Evolutionary conservation across 1,139 yeast genomes (phyloP).

Genomic region (Kodamaea plutei): DNA sequence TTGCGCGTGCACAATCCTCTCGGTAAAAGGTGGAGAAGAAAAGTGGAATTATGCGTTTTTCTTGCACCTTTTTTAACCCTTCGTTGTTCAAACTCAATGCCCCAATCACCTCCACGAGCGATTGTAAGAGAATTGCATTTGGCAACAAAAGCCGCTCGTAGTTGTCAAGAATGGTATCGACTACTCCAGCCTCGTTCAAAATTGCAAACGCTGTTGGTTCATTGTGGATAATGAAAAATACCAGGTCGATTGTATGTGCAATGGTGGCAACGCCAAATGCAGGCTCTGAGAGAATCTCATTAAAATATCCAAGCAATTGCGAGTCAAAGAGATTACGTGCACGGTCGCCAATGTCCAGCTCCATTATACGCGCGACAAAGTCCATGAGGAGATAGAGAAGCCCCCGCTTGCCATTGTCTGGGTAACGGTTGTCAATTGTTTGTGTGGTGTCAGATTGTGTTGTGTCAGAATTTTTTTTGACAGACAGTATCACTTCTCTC

Average conservation of each 20-base stretch:
- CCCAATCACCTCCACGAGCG: constrained; percentile 75
- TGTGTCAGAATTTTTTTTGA: too few species aligned
- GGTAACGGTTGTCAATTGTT: neutral
- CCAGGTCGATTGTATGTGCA: constrained; percentile 60
- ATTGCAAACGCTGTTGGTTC: constrained; percentile 90
- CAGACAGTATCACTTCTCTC: too few species aligned
- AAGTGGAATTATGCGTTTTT: constrained; percentile 41
- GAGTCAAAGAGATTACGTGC: constrained; percentile 85
- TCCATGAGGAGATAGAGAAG: constrained; percentile 37
- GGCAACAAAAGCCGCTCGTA: constrained; percentile 52
- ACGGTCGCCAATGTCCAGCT: constrained; percentile 76
- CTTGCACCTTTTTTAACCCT: constrained; percentile 59
- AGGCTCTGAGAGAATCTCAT: constrained; percentile 55
- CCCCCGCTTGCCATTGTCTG: constrained; percentile 22
- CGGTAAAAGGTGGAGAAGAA: constrained; percentile 51
- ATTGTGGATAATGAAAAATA: constrained; percentile 74
- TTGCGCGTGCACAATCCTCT: constrained; percentile 44
- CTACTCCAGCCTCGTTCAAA: constrained; percentile 71
- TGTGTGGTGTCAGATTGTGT: too few species aligned
- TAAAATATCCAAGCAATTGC: constrained; percentile 60
- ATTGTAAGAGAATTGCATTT: constrained; percentile 53
- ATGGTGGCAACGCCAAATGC: constrained; percentile 69
- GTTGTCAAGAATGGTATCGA: constrained; percentile 59
- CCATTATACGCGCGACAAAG: constrained; percentile 61
- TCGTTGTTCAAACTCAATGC: constrained; percentile 78